Evolutionary conservation across 805 yeast species (phyloP).

Genomic region (Saccharomycopsis sp.): DNA sequence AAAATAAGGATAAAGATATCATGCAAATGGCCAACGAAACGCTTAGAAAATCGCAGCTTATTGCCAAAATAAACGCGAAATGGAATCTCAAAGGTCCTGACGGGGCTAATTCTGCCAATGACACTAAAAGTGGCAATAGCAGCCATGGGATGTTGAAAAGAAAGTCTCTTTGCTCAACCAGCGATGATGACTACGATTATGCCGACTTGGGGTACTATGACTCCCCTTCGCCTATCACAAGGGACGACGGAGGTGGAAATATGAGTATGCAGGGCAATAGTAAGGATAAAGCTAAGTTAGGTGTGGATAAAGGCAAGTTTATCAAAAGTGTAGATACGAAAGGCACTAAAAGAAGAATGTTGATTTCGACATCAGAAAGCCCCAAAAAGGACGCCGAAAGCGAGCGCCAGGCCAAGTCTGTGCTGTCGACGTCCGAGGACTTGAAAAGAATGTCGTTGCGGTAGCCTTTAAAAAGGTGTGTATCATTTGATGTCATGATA

Average conservation of each 20-base stretch:
- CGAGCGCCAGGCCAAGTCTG: background rate
- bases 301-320: no score
- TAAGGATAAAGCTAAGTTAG: no score
- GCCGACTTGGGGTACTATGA: no score
- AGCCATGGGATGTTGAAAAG: background rate
- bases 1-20: constrained; percentile 17
- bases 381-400: background rate
- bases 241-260: no score
- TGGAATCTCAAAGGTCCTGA: constrained; percentile 29
- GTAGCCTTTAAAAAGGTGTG: no score
- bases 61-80: constrained; percentile 31
- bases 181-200: background rate
- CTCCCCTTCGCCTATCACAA: no score
- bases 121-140: background rate
- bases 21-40: constrained; percentile 21
- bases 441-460: background rate
- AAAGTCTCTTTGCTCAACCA: background rate
- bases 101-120: background rate
- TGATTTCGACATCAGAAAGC: background rate
- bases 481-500: no score
- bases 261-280: no score
- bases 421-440: background rate
- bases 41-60: constrained; percentile 29
- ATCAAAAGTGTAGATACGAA: no score
- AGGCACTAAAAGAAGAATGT: background rate